Conservation (phyloP, 2,329 filamentous ascomycete genomes). For the Botryosphaeria agaves region DNA sequence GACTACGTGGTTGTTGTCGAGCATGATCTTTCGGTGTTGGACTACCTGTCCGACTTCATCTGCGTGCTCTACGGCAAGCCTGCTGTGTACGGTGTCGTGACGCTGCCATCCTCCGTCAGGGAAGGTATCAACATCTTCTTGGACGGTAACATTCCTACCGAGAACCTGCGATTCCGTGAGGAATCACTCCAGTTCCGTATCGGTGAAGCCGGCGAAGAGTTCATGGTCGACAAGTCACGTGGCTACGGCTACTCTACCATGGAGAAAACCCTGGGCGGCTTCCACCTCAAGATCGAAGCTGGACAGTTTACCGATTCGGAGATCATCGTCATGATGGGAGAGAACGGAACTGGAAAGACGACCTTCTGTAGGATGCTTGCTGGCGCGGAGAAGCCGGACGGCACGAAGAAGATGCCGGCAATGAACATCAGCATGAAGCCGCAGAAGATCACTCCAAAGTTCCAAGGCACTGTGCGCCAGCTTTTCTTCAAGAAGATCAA, state of each 20-base stretch:
- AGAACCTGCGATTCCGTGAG: constrained; percentile 96
- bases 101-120: constrained; percentile 83
- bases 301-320: constrained; percentile 95
- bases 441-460: constrained; percentile 98
- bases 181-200: constrained; percentile 94
- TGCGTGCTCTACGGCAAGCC: constrained; percentile 94
- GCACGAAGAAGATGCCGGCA: constrained; percentile 57
- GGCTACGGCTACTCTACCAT: constrained; percentile 79
- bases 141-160: constrained; percentile 92
- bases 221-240: constrained; percentile 65
- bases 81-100: constrained; percentile 94
- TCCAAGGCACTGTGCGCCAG: constrained; percentile 88
- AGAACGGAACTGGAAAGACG: constrained; percentile 98
- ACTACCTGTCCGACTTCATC: constrained; percentile 97
- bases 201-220: constrained; percentile 76
- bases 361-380: constrained; percentile 96
- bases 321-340: constrained; percentile 99
- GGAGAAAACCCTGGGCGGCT: constrained; percentile 82
- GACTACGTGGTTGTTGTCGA: constrained; percentile 98
- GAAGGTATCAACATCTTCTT: constrained; percentile 99
- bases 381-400: constrained; percentile 82
- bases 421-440: constrained; percentile 99
- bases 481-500: constrained; percentile 99
- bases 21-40: constrained; percentile 95
- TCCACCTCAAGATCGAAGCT: constrained; percentile 64